These are phyloP conservation scores for Candida ortonii DNA, from an alignment of 805 yeast species.

Conservation along the genomic window DNA sequence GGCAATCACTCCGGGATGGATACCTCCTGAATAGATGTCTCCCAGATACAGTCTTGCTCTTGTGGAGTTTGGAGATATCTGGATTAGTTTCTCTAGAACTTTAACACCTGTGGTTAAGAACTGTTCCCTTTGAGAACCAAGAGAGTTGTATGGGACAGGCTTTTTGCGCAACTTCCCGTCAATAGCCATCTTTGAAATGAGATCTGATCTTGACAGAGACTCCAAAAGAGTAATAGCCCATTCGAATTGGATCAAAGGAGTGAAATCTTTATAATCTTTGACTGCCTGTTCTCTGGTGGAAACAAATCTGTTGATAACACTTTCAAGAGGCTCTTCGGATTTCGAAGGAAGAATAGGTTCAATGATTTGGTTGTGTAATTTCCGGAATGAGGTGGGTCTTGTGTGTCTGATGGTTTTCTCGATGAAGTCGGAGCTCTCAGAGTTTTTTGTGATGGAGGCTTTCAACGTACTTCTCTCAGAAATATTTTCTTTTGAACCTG, in stretches of 20 bases:
- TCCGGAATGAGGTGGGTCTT: slow-evolving; percentile 19
- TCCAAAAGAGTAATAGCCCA: slow-evolving; percentile 62
- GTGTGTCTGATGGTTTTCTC: slow-evolving; percentile 7
- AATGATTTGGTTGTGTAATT: slow-evolving; percentile 25
- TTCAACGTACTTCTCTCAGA: slow-evolving; percentile 1
- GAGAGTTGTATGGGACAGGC: slow-evolving; percentile 40
- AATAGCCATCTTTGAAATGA: slow-evolving; percentile 43
- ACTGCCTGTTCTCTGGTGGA: slow-evolving; percentile 32
- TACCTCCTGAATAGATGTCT: slow-evolving; percentile 51
- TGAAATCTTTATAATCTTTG: slow-evolving; percentile 37
- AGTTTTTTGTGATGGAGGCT: too few relatives aligned
- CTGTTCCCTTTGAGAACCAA: slow-evolving; percentile 50
- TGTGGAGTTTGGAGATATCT: slow-evolving; percentile 44
- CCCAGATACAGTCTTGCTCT: slow-evolving; percentile 62
- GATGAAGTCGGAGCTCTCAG: slow-evolving; percentile 4
- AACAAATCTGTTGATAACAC: slow-evolving; percentile 28
- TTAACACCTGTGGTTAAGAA: slow-evolving; percentile 59
- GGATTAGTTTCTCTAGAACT: slow-evolving; percentile 53
- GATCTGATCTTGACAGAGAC: slow-evolving; percentile 40
- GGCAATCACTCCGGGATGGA: slow-evolving; percentile 46
- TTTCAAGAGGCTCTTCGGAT: slow-evolving; percentile 28
- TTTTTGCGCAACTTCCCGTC: slow-evolving; percentile 43
- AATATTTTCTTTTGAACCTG: background rate
- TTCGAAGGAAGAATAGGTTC: slow-evolving; percentile 32
- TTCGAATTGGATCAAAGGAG: slow-evolving; percentile 54